A percentile compares a stretch with the other conserved stretches of the same genome.
Evolutionary conservation across 2,329 filamentous ascomycete species (phyloP).

Genomic region (Fusarium haematococcum): DNA sequence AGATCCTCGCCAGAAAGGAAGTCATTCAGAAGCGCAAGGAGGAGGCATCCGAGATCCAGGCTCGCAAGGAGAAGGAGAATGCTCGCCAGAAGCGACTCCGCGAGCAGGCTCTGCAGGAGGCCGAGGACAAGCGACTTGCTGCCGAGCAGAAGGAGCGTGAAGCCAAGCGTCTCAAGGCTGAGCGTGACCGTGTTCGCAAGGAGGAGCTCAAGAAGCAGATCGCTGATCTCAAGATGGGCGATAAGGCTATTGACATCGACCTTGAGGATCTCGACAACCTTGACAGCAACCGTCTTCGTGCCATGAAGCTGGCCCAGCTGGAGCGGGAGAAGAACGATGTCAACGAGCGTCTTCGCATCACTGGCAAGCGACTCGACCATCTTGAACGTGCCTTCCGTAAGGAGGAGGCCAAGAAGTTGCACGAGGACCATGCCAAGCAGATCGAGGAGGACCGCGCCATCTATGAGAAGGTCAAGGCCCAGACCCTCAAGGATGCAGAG

Average conservation of each 20-base stretch:
- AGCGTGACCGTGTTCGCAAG: constrained; percentile 89
- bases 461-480: constrained; percentile 82
- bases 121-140: constrained; percentile 88
- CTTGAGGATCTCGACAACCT: constrained; percentile 85
- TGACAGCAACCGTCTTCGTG: constrained; percentile 89
- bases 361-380: constrained; percentile 96
- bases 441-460: constrained; percentile 80
- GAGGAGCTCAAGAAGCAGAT: constrained; percentile 95
- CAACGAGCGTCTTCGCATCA: constrained; percentile 89
- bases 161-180: constrained; percentile 84
- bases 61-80: constrained; percentile 91
- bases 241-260: constrained; percentile 81
- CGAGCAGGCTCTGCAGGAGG: constrained; percentile 88
- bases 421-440: constrained; percentile 87
- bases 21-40: constrained; percentile 98
- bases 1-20: constrained; percentile 86
- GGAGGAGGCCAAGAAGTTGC: constrained; percentile 93
- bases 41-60: constrained; percentile 87
- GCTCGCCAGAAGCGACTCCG: constrained; percentile 87
- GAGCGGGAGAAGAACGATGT: constrained; percentile 99
- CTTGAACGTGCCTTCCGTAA: constrained; percentile 96
- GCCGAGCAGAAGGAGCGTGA: constrained; percentile 94
- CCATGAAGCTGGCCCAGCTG: constrained; percentile 93
- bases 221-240: constrained; percentile 88
- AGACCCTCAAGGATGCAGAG: constrained; percentile 84